A percentile compares a stretch with the other conserved stretches of the same genome.
Evolutionary conservation across 1,284 basidiomycete species (phyloP).

Genomic region (Cystobasidium slooffiae): DNA sequence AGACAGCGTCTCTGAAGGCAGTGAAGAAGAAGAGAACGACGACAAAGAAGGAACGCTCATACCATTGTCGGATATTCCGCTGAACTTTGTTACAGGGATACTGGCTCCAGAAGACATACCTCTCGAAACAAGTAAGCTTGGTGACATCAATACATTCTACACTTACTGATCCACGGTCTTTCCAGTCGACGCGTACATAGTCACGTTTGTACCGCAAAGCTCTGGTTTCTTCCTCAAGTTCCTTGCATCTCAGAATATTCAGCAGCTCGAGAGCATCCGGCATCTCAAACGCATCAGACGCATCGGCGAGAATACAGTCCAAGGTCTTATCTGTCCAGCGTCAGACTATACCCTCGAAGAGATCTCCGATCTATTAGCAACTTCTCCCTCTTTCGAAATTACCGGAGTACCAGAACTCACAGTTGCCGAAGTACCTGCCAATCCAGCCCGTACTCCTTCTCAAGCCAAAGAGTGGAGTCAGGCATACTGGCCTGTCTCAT

Average conservation of each 20-base stretch:
- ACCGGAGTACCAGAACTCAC: conserved; percentile 57
- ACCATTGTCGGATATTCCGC: conserved; percentile 48
- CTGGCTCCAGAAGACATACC: conserved; percentile 56
- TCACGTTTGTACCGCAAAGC: conserved; percentile 44
- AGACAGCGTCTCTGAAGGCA: conserved; percentile 31
- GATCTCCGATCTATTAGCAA: not conserved
- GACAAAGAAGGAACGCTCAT: conserved; percentile 66
- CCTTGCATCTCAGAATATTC: conserved; percentile 43
- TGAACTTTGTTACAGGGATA: conserved; percentile 56
- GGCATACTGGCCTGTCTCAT: conserved; percentile 78
- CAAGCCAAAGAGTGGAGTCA: conserved; percentile 64
- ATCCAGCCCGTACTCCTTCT: conserved; percentile 70
- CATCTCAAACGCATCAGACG: conserved; percentile 53
- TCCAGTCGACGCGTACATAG: conserved; percentile 48
- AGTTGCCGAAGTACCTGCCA: conserved; percentile 68
- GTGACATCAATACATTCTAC: conserved; percentile 66
- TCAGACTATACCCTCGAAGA: not conserved
- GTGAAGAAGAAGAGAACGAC: not conserved
- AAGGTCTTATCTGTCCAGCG: conserved; percentile 18
- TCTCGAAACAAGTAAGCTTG: conserved; percentile 46
- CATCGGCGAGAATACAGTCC: not conserved
- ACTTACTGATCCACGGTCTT: conserved; percentile 68
- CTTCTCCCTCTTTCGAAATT: not conserved
- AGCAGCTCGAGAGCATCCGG: conserved; percentile 41
- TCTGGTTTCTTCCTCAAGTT: conserved; percentile 46